A percentile compares a stretch with the other conserved stretches of the same genome.
Conservation (phyloP, 2,329 filamentous ascomycete genomes). For the Zymoseptoria crescenta region DNA sequence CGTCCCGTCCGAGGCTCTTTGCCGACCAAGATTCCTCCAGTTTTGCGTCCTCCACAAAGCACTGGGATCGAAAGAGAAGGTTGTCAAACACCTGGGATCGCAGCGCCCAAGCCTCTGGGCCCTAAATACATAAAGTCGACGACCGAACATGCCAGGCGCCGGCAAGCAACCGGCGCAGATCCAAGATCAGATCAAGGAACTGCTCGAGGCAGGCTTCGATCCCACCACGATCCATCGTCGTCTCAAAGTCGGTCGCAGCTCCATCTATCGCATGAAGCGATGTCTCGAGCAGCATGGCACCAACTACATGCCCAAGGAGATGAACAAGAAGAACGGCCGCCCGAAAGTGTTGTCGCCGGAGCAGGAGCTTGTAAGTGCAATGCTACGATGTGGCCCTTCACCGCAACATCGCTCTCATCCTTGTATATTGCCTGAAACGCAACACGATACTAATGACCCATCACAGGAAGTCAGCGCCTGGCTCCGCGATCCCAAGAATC, state of each 20-base stretch:
- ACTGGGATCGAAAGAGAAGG: too few species aligned
- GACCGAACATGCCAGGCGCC: constrained; percentile 21
- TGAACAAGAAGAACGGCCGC: constrained; percentile 30
- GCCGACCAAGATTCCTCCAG: background rate
- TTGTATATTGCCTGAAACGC: background rate
- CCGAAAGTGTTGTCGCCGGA: constrained; percentile 27
- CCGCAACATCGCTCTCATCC: background rate
- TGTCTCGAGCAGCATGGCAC: constrained; percentile 28
- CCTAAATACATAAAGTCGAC: too few species aligned
- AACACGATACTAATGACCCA: background rate
- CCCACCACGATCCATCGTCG: constrained; percentile 28
- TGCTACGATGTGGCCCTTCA: background rate
- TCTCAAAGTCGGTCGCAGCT: constrained; percentile 27
- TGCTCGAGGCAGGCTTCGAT: constrained; percentile 29
- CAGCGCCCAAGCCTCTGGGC: too few species aligned
- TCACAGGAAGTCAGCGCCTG: constrained; percentile 26
- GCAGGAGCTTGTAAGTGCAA: constrained; percentile 25
- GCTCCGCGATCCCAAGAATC: constrained; percentile 26
- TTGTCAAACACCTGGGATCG: too few species aligned
- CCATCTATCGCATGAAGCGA: constrained; percentile 31
- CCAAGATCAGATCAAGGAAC: constrained; percentile 27
- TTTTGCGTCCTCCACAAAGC: constrained; percentile 1
- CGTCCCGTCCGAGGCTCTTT: background rate
- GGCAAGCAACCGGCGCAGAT: constrained; percentile 25
- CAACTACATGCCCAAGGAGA: constrained; percentile 26